Conservation (phyloP, 1,139 yeast genomes). For the Hyphopichia buzzinii region DNA sequence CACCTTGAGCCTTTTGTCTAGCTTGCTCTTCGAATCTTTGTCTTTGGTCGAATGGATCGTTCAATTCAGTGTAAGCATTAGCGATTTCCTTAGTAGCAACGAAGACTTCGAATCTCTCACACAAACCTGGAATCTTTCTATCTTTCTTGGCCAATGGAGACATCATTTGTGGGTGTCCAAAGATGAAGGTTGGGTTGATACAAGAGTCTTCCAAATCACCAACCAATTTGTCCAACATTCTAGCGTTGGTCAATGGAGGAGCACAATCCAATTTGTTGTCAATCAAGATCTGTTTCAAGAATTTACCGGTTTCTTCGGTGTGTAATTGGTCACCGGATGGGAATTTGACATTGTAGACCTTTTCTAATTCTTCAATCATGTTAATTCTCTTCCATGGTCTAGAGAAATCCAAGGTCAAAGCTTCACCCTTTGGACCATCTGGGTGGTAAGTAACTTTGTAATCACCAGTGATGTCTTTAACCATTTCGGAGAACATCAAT, state of each 20-base stretch:
- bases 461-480: constrained; percentile 87
- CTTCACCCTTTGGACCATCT: constrained; percentile 81
- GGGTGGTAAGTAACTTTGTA: constrained; percentile 88
- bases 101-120: constrained; percentile 98
- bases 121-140: constrained; percentile 86
- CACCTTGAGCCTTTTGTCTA: constrained; percentile 97
- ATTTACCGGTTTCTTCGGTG: constrained; percentile 89
- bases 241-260: constrained; percentile 96
- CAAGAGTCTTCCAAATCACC: constrained; percentile 92
- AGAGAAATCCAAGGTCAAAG: constrained; percentile 76
- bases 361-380: constrained; percentile 95
- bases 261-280: constrained; percentile 87
- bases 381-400: constrained; percentile 99
- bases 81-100: constrained; percentile 98
- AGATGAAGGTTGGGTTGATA: constrained; percentile 95
- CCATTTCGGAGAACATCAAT: constrained; percentile 93
- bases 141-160: constrained; percentile 98
- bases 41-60: constrained; percentile 98
- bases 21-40: constrained; percentile 98
- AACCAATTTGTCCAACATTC: constrained; percentile 97
- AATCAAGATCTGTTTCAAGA: constrained; percentile 75
- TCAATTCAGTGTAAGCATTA: constrained; percentile 98
- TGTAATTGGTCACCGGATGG: constrained; percentile 95
- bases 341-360: constrained; percentile 80
- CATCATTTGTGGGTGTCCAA: constrained; percentile 99